Percentiles rank a stretch among this genome's conserved stretches.
Conservation (phyloP, 202 grass and related monocot species). For the Elaeis oleifera region DNA sequence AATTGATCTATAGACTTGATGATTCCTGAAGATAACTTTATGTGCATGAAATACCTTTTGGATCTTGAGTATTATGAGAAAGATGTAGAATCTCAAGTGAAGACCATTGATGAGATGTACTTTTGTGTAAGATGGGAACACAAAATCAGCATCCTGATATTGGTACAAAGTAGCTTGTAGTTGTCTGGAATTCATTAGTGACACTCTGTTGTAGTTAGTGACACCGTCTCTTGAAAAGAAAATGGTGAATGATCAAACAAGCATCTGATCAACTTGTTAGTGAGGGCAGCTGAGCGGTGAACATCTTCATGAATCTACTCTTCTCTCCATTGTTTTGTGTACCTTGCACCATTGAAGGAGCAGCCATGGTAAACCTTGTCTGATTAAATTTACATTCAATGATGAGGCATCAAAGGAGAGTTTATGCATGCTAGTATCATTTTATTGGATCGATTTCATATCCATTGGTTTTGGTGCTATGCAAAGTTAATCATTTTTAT, state of each 20-base stretch:
- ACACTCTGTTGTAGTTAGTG: background rate
- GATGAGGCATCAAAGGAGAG: constrained; percentile 9
- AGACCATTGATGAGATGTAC: too few relatives aligned
- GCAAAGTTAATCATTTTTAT: background rate
- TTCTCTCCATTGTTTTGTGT: constrained; percentile 1
- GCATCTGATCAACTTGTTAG: background rate
- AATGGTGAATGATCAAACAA: constrained; percentile 1
- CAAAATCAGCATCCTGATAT: too few relatives aligned
- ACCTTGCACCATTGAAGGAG: constrained; percentile 1
- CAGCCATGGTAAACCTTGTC: background rate
- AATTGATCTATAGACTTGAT: too few relatives aligned
- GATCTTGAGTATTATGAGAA: too few relatives aligned
- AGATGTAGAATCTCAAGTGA: too few relatives aligned
- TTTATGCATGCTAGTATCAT: background rate
- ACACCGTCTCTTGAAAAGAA: background rate
- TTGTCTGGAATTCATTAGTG: too few relatives aligned
- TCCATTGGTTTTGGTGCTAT: background rate
- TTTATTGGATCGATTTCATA: background rate
- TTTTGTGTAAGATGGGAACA: too few relatives aligned
- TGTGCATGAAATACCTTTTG: too few relatives aligned
- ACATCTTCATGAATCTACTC: constrained; percentile 1
- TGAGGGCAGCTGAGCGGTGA: background rate
- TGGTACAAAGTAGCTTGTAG: too few relatives aligned
- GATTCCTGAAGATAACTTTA: too few relatives aligned
- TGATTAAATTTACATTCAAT: background rate